Conservation (phyloP, 441 rosid species). For the Capsella rubella region DNA sequence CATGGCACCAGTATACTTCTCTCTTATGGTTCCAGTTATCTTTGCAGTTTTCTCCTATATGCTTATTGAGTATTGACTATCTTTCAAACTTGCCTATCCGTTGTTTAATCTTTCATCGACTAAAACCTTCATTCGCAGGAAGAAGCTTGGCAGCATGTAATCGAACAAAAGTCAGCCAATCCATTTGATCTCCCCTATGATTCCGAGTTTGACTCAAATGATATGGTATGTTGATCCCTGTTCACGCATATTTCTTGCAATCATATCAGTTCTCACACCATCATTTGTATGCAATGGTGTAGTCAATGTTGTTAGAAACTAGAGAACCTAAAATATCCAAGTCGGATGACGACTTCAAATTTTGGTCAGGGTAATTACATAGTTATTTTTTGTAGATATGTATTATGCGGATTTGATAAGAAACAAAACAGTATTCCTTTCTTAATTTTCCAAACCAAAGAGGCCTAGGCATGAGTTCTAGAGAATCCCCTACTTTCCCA, state of each 20-base stretch:
- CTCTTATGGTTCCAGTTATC: slow-evolving; percentile 50
- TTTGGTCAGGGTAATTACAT: background rate
- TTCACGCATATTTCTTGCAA: slow-evolving; percentile 28
- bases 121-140: slow-evolving; percentile 51
- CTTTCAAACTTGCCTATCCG: slow-evolving; percentile 10
- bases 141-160: slow-evolving; percentile 49
- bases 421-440: background rate
- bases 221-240: slow-evolving; percentile 62
- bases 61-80: background rate
- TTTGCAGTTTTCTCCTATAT: slow-evolving; percentile 43
- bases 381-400: background rate
- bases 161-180: slow-evolving; percentile 66
- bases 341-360: slow-evolving; percentile 17
- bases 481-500: background rate
- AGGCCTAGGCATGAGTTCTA: slow-evolving; percentile 2
- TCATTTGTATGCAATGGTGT: slow-evolving; percentile 20
- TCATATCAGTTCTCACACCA: slow-evolving; percentile 11
- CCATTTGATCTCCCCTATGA: slow-evolving; percentile 96
- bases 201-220: slow-evolving; percentile 61
- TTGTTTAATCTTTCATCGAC: slow-evolving; percentile 19
- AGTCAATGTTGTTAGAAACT: slow-evolving; percentile 14
- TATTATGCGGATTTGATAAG: background rate
- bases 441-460: slow-evolving; percentile 3
- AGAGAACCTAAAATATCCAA: slow-evolving; percentile 18
- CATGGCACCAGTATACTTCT: slow-evolving; percentile 49